Evolutionary conservation across 305 asterid genomes (phyloP), one percentile per base, ranked within the genome.

Genomic region (Ilex paraguariensis): DNA sequence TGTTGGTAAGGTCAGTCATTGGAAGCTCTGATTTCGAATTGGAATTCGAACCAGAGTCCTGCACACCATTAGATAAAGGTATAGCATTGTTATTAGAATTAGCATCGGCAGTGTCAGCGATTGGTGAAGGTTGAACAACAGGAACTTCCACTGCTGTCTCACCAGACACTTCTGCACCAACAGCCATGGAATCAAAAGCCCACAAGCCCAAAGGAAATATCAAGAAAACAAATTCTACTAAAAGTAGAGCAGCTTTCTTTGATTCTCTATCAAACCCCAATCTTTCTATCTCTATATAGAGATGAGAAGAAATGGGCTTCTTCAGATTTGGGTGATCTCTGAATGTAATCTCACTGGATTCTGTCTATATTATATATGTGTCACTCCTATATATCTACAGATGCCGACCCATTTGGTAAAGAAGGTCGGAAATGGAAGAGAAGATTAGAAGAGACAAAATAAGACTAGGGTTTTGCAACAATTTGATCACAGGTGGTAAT

Each of bases 111-210:
- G 69, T 67, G 66, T 50, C 61, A 31, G 66, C 59, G 61, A 70
- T 80, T 4, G 95, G 87, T 59, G 87, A 75, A 63, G 79, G 64
- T 51, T 77, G 74, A 58, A 68, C 78, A 52, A 45, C 64, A 46
- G 81, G 77, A 67, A 76, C 75, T 54, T 77, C 83, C 76, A 70
- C 85, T 63, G 81, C 78, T 59, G 84, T 78, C 79, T 84, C 95
- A 77, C 82, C 87, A 70, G 77, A 74, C 77, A 83, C 82, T 77
- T 88, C 93, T 56, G 95, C 80, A 73, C 82, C 96, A 70, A 88
- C 95, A 66, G 90, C 95, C 98, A 91, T 88, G 70, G 73, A 75
- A 80, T 75, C 76, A 75, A 68, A 72, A 33, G 42, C 70, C 65
- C 57, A 58, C 54, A 64, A 64, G 51, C 48, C 70, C 67, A 65